Percentiles rank a stretch among this genome's conserved stretches.
These are phyloP conservation scores for Ophiosphaerella narmari DNA, from an alignment of 2,329 filamentous ascomycete species.

Conservation along the genomic window DNA sequence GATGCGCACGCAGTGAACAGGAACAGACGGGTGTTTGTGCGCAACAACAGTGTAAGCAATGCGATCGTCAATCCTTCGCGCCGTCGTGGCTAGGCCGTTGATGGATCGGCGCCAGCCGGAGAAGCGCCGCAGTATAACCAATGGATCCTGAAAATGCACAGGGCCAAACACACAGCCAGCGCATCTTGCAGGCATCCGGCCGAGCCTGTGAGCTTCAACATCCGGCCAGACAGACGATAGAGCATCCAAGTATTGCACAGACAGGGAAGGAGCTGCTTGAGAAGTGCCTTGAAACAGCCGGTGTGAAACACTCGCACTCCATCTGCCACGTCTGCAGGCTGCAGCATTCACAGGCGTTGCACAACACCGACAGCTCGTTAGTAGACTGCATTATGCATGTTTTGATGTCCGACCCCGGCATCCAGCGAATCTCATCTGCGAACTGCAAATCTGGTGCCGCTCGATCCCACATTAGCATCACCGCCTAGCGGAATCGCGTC, in stretches of 20 bases:
- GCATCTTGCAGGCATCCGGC: not conserved
- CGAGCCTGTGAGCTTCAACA: not conserved
- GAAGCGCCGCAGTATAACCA: not conserved
- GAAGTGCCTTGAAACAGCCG: too few relatives aligned
- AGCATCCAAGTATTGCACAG: too few relatives aligned
- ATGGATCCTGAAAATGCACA: not conserved
- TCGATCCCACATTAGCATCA: not conserved
- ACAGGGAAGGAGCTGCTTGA: too few relatives aligned
- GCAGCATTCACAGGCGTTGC: too few relatives aligned
- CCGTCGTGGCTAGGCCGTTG: not conserved
- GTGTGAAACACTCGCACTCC: too few relatives aligned
- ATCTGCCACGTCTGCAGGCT: too few relatives aligned
- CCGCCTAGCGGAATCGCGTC: not conserved
- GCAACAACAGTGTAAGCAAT: not conserved
- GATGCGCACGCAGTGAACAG: not conserved
- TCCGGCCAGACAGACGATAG: too few relatives aligned
- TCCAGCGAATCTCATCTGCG: not conserved
- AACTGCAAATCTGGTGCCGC: not conserved
- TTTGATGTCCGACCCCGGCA: not conserved
- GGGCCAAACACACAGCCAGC: constrained; percentile 6
- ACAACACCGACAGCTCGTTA: too few relatives aligned
- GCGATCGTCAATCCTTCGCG: constrained; percentile 2
- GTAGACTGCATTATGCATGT: not conserved
- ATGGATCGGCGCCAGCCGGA: not conserved
- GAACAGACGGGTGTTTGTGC: constrained; percentile 2